These are phyloP conservation scores for Auriscalpium orientale DNA, from an alignment of 768 basidiomycete species.

Conservation along the genomic window DNA sequence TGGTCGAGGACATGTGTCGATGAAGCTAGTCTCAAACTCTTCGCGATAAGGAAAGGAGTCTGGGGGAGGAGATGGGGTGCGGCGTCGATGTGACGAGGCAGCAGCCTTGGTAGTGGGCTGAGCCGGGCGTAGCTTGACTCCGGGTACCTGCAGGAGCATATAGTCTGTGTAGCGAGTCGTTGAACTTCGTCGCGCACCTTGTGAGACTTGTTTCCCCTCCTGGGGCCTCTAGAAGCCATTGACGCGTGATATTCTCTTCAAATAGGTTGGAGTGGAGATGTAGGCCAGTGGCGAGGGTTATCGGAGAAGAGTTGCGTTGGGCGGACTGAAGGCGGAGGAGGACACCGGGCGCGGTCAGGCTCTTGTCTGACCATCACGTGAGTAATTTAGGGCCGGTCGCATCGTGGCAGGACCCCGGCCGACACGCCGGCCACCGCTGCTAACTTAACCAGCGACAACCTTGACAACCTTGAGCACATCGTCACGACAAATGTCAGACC, in stretches of 20 bases:
- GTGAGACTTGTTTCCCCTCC: conserved; percentile 53
- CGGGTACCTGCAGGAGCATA: conserved; percentile 51
- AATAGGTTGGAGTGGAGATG: background rate
- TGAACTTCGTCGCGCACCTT: conserved; percentile 33
- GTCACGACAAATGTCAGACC: conserved; percentile 45
- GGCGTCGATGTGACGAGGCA: conserved; percentile 20
- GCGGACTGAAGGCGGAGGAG: background rate
- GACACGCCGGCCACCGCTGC: background rate
- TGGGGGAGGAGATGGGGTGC: conserved; percentile 27
- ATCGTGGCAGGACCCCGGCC: background rate
- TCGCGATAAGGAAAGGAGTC: conserved; percentile 32
- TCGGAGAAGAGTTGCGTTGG: background rate
- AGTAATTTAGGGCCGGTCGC: conserved; percentile 6
- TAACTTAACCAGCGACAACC: background rate
- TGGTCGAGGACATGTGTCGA: conserved; percentile 47
- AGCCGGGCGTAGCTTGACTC: conserved; percentile 73
- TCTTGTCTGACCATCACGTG: background rate
- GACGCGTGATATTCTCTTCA: too few species aligned
- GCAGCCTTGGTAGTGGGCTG: conserved; percentile 21
- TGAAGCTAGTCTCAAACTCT: conserved; percentile 11
- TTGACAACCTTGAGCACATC: background rate
- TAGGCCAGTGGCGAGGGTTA: background rate
- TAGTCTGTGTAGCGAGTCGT: too few species aligned
- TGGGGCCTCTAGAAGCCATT: too few species aligned
- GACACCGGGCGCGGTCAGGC: background rate